Evolutionary conservation across 225 moss, liverwort and hornwort species (phyloP).

Genomic region (Sphagnum tenellum): DNA sequence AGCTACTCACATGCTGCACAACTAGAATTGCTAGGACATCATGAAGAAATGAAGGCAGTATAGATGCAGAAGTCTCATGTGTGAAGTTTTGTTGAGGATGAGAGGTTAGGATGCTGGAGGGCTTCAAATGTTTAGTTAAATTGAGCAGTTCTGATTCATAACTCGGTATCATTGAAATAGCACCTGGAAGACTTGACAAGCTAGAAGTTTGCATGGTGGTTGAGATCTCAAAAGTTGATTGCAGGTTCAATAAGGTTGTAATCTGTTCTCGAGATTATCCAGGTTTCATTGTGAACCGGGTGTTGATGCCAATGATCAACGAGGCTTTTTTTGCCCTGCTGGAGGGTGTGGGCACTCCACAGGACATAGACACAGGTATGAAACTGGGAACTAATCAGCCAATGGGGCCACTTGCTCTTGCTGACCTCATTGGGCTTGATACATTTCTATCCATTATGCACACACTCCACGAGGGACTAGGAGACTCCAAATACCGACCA

Average conservation of each 20-base stretch:
- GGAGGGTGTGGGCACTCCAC: constrained; percentile 53
- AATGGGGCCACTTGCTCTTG: constrained; percentile 74
- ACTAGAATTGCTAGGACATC: no score
- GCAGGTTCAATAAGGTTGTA: constrained; percentile 69
- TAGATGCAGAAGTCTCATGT: no score
- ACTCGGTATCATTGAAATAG: no score
- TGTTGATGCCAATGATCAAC: constrained; percentile 93
- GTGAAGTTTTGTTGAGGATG: no score
- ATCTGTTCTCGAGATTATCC: constrained; percentile 63
- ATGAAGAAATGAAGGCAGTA: no score
- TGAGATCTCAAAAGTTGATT: neutral
- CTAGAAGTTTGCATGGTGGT: no score
- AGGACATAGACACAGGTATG: constrained; percentile 69
- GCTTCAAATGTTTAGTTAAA: no score
- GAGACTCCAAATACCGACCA: constrained; percentile 67
- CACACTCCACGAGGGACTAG: constrained; percentile 52
- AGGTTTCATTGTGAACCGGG: constrained; percentile 83
- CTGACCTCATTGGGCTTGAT: constrained; percentile 72
- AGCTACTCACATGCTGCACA: no score
- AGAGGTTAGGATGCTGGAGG: no score
- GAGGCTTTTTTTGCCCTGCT: constrained; percentile 74
- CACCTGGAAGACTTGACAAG: no score
- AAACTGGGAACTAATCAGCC: constrained; percentile 81
- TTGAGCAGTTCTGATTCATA: no score
- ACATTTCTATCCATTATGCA: constrained; percentile 79